Conservation (phyloP, 495 filamentous ascomycete genomes). For the Penicillium cataractarum region DNA sequence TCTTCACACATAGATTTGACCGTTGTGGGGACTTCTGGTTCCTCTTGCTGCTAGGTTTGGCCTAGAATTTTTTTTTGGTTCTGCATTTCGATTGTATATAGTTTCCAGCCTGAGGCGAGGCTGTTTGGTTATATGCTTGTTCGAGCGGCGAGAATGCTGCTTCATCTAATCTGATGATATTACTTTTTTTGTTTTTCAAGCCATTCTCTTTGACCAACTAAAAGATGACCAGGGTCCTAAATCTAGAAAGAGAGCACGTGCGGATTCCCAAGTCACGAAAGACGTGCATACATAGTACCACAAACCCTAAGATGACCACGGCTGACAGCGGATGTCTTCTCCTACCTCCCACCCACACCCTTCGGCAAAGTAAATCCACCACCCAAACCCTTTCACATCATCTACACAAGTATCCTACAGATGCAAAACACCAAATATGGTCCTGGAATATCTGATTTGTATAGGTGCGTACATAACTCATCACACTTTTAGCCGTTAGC, state of each 20-base stretch:
- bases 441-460: conserved; percentile 29
- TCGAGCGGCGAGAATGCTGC: conserved; percentile 13
- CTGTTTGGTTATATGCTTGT: conserved; percentile 15
- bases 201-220: neutral
- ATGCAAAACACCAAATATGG: neutral
- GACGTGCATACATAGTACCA: neutral
- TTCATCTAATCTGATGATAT: conserved; percentile 26
- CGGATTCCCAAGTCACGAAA: neutral
- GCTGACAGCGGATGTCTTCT: too few species aligned
- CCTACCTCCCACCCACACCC: too few species aligned
- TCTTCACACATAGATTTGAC: conserved; percentile 30
- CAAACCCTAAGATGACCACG: too few species aligned
- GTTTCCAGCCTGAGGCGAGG: conserved; percentile 18
- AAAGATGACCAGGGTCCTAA: neutral
- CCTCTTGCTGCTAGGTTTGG: conserved; percentile 1
- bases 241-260: conserved; percentile 1
- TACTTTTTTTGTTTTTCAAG: neutral
- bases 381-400: neutral
- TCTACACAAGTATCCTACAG: neutral
- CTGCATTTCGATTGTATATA: conserved; percentile 36
- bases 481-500: conserved; percentile 32
- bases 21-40: conserved; percentile 16
- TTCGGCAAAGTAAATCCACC: too few species aligned
- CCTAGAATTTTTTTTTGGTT: conserved; percentile 21
- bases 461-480: conserved; percentile 36